These are phyloP conservation scores for Diplosphaera chodatii DNA, from an alignment of 139 green algal genomes.

Conservation along the genomic window DNA sequence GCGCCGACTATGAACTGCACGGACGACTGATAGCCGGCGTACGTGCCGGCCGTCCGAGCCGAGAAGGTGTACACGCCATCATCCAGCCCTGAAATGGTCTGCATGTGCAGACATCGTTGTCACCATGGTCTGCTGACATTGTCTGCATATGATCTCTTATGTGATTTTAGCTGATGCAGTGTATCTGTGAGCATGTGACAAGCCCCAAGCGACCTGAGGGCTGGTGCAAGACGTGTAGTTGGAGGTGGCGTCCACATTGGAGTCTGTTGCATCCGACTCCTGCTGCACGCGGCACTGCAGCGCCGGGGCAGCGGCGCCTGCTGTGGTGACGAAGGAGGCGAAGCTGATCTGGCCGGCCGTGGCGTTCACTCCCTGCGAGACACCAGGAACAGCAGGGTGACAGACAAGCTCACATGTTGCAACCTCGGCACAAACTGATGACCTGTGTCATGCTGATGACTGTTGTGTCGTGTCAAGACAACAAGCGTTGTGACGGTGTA, in stretches of 20 bases:
- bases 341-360: not conserved
- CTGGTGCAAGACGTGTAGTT: constrained; percentile 2
- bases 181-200: not conserved
- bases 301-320: not conserved
- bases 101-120: not conserved
- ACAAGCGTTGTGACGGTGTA: no score
- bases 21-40: not conserved
- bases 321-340: not conserved
- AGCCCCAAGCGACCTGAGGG: not conserved
- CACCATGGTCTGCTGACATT: not conserved
- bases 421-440: not conserved
- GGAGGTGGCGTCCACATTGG: not conserved
- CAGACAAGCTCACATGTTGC: not conserved
- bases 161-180: no score
- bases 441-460: not conserved
- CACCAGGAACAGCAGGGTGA: not conserved
- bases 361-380: not conserved
- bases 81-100: not conserved
- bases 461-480: not conserved
- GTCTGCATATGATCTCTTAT: no score
- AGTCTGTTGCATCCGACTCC: not conserved
- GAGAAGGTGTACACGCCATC: not conserved
- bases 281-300: constrained; percentile 5
- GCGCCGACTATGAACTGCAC: not conserved
- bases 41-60: not conserved